Percentiles rank a stretch among this genome's conserved stretches.
Evolutionary conservation across 108 stramenopile genomes (phyloP).

Genomic region (Stephanodiscus triporus): DNA sequence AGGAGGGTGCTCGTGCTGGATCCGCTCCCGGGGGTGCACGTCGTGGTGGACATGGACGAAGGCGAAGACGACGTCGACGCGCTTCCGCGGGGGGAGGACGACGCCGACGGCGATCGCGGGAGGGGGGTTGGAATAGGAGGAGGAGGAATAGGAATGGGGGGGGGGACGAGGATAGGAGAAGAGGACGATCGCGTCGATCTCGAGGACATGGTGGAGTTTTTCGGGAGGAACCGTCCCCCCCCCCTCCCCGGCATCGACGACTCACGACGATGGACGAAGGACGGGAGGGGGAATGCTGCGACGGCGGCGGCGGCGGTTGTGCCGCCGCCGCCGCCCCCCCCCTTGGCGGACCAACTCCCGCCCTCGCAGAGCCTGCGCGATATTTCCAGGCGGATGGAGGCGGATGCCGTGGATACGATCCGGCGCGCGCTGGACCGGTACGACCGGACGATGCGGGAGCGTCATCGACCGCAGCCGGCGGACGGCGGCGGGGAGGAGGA

Average conservation of each 20-base stretch:
- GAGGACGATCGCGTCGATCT: not conserved
- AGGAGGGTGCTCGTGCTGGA: not conserved
- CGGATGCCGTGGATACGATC: slow-evolving; percentile 20
- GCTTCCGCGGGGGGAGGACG: too few relatives aligned
- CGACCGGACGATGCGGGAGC: not conserved
- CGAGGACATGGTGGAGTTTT: slow-evolving; percentile 13
- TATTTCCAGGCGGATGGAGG: slow-evolving; percentile 22
- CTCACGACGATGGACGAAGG: not conserved
- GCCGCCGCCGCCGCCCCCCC: not conserved
- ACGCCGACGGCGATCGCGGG: not conserved
- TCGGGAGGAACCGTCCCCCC: too few relatives aligned
- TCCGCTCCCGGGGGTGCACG: not conserved
- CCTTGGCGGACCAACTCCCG: slow-evolving; percentile 2
- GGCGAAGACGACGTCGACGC: not conserved
- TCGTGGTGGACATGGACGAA: not conserved
- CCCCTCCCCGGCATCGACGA: too few relatives aligned
- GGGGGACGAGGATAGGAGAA: too few relatives aligned
- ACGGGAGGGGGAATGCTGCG: not conserved
- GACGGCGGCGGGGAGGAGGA: not conserved
- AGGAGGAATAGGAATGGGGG: not conserved
- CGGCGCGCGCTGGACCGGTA: slow-evolving; percentile 26
- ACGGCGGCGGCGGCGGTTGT: not conserved
- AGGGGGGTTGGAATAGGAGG: not conserved
- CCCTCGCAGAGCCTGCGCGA: not conserved
- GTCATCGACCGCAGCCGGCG: not conserved